Percentiles rank a stretch among this genome's conserved stretches.
These are phyloP conservation scores for Mycothermus thermophilus DNA, from an alignment of 495 filamentous ascomycete species.

Conservation along the genomic window DNA sequence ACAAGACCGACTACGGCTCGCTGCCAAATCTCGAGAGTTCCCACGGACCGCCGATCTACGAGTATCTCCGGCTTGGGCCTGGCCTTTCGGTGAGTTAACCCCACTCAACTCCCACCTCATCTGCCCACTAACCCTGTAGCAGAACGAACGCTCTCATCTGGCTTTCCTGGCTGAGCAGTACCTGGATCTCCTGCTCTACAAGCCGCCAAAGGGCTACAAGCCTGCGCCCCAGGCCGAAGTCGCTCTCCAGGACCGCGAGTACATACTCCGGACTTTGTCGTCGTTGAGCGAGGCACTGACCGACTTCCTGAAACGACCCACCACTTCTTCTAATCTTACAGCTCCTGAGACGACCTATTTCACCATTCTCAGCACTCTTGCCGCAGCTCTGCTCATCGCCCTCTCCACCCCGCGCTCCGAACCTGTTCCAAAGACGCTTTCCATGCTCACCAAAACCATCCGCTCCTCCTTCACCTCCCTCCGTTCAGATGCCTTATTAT, in stretches of 20 bases:
- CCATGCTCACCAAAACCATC: slow-evolving; percentile 5
- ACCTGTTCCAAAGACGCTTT: slow-evolving; percentile 6
- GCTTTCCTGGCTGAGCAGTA: slow-evolving; percentile 30
- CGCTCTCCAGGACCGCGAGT: slow-evolving; percentile 23
- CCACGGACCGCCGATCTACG: slow-evolving; percentile 20
- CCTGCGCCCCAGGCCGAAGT: slow-evolving; percentile 8
- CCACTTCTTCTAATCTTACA: slow-evolving; percentile 11
- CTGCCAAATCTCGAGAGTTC: slow-evolving; percentile 30
- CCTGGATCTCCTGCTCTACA: slow-evolving; percentile 27
- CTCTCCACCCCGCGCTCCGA: slow-evolving; percentile 14
- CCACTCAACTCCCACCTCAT: neutral
- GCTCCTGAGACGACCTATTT: slow-evolving; percentile 15
- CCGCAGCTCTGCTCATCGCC: slow-evolving; percentile 11
- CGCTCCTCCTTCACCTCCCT: slow-evolving; percentile 11
- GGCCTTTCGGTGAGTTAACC: slow-evolving; percentile 30
- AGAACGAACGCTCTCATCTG: slow-evolving; percentile 30
- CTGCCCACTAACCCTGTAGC: slow-evolving; percentile 1
- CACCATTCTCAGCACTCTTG: slow-evolving; percentile 15
- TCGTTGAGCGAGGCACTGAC: slow-evolving; percentile 21
- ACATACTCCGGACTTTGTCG: slow-evolving; percentile 15
- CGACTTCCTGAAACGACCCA: slow-evolving; percentile 13
- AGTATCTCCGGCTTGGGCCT: slow-evolving; percentile 28
- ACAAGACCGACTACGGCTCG: slow-evolving; percentile 31
- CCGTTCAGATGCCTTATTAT: too few species aligned
- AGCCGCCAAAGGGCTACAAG: slow-evolving; percentile 13